Evolutionary conservation across 805 yeast species (phyloP), one percentile per base, ranked within the genome.

Genomic region (Metschnikowia colocasiae): DNA sequence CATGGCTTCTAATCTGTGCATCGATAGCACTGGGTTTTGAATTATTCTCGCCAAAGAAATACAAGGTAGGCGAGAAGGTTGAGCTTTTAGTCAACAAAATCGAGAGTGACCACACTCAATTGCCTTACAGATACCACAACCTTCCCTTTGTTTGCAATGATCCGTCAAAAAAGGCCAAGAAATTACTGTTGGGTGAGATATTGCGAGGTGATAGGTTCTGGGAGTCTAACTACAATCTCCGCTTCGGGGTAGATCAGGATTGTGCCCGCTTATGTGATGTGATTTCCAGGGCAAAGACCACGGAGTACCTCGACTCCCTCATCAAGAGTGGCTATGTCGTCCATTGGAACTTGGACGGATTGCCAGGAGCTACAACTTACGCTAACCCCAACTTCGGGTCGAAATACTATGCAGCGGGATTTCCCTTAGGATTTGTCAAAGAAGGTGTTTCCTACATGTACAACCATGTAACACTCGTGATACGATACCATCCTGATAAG

Each of bases 311-410:
- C 0, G 80, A 72, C 49, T 74, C 78, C 23, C 67, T 89, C 50
- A 81, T 89, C 31, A 72, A 78, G 55, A 69, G 82, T 45, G 86
- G 86, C 2, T 89, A 89, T 57, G 83, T 83, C 45, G 90, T 79
- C 12, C 91, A 89, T 59, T 89, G 96, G 96, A 65, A 79, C 22
- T 71, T 89, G 13, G 96, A 90, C 66, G 87, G 83, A 19, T 68
- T 89, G 29, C 96, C 96, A 0, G 95, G 94, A 6, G 92, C 96
- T 1, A 88, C 96, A 0, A 85, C 95, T 0, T 85, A 83, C 54
- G 78, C 83, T 29, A 71, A 77, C 6, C 76, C 78, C 6, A 79
- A 75, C 10, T 76, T 76, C 40, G 72, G 78, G 16, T 78, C 79
- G 53, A 82, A 85, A 56, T 86, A 84, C 64, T 89, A 89, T 57